A percentile compares a stretch with the other conserved stretches of the same genome.
phyloP scores from a whole-genome alignment of 1,139 yeast genomes.

The Saccharomyces uvarum region DNA sequence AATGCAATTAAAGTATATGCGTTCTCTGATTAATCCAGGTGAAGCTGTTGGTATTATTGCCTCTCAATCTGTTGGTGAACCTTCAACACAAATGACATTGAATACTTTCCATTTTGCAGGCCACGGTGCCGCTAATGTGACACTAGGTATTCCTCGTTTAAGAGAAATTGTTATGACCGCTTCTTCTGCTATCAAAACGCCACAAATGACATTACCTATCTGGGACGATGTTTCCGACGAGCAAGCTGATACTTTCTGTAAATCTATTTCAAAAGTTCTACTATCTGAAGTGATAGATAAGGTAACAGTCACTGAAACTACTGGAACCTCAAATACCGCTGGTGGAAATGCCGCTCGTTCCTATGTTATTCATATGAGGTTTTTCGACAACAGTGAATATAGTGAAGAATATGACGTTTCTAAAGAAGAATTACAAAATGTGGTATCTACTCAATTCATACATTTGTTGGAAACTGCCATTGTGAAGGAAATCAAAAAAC shows the following conservation, averaged over 20 bases:
- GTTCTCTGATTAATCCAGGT: constrained; percentile 90
- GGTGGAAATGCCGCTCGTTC: constrained; percentile 47
- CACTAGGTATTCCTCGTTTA: constrained; percentile 99
- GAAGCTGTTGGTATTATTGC: constrained; percentile 98
- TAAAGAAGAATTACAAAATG: constrained; percentile 67
- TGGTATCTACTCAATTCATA: constrained; percentile 60
- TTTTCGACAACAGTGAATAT: constrained; percentile 73
- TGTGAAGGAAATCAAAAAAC: constrained; percentile 75
- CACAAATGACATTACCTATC: constrained; percentile 93
- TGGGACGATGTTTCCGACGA: constrained; percentile 70
- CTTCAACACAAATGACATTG: constrained; percentile 98
- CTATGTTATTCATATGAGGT: constrained; percentile 64
- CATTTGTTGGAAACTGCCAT: constrained; percentile 63
- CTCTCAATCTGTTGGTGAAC: constrained; percentile 97
- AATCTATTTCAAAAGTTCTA: constrained; percentile 75
- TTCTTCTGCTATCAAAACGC: constrained; percentile 87
- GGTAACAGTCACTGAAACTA: constrained; percentile 82
- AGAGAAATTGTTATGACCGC: constrained; percentile 99
- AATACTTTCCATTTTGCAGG: constrained; percentile 99
- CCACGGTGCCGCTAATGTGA: constrained; percentile 99
- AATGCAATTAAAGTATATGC: constrained; percentile 98
- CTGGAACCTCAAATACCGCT: constrained; percentile 48
- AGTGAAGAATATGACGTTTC: constrained; percentile 82
- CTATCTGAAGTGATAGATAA: constrained; percentile 84
- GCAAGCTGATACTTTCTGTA: constrained; percentile 89